These are phyloP conservation scores for Ceratobasidium papillatum DNA, from an alignment of 1,284 basidiomycete genomes.

Conservation along the genomic window DNA sequence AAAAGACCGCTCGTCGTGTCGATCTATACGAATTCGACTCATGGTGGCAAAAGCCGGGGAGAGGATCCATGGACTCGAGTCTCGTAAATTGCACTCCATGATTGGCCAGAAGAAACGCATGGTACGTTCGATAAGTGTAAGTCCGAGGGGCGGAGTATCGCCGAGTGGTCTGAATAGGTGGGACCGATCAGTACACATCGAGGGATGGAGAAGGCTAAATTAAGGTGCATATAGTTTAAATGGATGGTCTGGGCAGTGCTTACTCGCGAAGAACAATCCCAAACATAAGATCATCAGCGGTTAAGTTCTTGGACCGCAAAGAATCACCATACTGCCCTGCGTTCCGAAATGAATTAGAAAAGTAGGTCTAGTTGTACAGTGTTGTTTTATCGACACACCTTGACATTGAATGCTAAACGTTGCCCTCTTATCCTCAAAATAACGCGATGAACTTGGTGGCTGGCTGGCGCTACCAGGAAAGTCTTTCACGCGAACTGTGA, in stretches of 20 bases:
- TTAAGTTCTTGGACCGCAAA: neutral
- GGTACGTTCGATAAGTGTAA: slow-evolving; percentile 28
- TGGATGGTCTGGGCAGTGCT: neutral
- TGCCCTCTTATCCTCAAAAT: slow-evolving; percentile 28
- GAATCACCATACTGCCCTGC: slow-evolving; percentile 34
- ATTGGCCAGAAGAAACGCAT: slow-evolving; percentile 39
- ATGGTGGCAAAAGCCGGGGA: slow-evolving; percentile 34
- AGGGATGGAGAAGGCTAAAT: neutral
- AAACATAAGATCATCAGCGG: slow-evolving; percentile 38
- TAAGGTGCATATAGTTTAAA: neutral
- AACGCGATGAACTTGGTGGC: slow-evolving; percentile 7
- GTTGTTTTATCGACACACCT: slow-evolving; percentile 6
- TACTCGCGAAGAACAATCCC: slow-evolving; percentile 40
- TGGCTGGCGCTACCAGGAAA: neutral
- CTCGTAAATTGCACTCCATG: slow-evolving; percentile 24
- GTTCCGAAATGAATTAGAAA: neutral
- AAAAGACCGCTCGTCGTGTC: neutral
- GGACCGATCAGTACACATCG: neutral
- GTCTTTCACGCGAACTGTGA: slow-evolving; percentile 34
- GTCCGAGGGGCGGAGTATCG: slow-evolving; percentile 31
- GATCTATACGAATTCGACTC: slow-evolving; percentile 11
- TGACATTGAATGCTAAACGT: slow-evolving; percentile 39
- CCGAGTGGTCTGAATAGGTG: slow-evolving; percentile 2
- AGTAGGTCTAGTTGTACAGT: neutral
- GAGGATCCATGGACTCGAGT: slow-evolving; percentile 23